Percentiles rank a stretch among this genome's conserved stretches.
Evolutionary conservation across 176 grass and related monocot genomes (phyloP).

Genomic region (Carex pumila): DNA sequence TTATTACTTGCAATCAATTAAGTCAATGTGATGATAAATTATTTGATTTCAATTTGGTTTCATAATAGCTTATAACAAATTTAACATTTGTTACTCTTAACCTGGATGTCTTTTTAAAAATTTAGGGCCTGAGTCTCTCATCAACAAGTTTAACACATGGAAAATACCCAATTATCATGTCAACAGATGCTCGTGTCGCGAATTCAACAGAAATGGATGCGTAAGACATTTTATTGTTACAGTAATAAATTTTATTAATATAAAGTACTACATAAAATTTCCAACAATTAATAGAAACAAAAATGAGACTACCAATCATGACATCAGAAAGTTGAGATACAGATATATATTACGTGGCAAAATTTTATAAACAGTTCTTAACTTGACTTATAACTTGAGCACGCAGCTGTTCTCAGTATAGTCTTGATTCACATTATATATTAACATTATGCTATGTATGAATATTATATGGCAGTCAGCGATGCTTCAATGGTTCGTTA

Average conservation of each 20-base stretch:
- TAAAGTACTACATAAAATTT: neutral
- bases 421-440: neutral
- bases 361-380: neutral
- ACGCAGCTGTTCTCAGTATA: neutral
- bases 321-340: too few relatives aligned
- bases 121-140: slow-evolving; percentile 60
- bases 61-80: neutral
- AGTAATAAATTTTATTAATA: neutral
- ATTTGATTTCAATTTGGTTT: neutral
- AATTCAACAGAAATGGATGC: slow-evolving; percentile 7
- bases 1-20: neutral
- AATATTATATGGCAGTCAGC: slow-evolving; percentile 10
- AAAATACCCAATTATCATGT: slow-evolving; percentile 38
- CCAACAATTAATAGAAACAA: neutral
- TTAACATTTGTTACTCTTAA: neutral
- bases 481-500: slow-evolving; percentile 35
- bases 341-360: too few relatives aligned
- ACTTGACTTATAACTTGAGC: neutral
- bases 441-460: neutral
- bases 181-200: slow-evolving; percentile 18
- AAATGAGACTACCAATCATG: too few relatives aligned
- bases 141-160: slow-evolving; percentile 26
- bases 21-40: neutral
- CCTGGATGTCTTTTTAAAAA: neutral
- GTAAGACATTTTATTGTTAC: slow-evolving; percentile 20